Evolutionary conservation across 2,329 filamentous ascomycete species (phyloP), one percentile per base, ranked within the genome.

Genomic region (Nigrospora sphaerica): DNA sequence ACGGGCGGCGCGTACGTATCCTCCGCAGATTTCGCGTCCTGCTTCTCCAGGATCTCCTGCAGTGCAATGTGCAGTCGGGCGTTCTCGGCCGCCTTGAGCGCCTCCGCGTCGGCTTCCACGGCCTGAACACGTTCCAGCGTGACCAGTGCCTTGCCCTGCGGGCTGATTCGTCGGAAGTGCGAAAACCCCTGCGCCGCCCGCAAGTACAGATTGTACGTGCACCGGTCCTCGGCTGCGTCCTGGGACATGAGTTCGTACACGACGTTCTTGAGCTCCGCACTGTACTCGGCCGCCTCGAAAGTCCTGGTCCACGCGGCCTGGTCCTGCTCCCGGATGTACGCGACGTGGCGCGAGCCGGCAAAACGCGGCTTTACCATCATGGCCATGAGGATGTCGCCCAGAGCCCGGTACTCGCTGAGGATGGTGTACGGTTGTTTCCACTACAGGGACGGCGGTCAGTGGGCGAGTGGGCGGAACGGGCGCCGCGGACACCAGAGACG

Each of bases 341-440:
- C 53, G 19, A 46, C 14, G 12, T 45, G 37, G 11, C 32, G 32
- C 11, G 36, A 28, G 14, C 18, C 38, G 6, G 12, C 47, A 17
- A 33, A n/a, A 12, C n/a, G 10, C 6, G 58, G 56, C 34, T 45
- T 43, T n/a, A 60, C 34, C 61, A 63, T 63, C 60, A 63, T 62
- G 19, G 48, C 53, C 32, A 57, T 54, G 36, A 62, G 46, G 42
- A 62, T 52, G 47, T 62, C 58, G 16, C 57, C 61, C 6, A 62
- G 16, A 2, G 59, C 57, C 35, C 59, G 55, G 47, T 58, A 58
- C 46, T 62, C 61, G 44, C 56, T 62, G 42, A 59, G 39, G 17
- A 61, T 50, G 3, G 61, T 63, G 51, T 62, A 63, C 19, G 32
- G 42, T 17, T 12, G 36, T 13, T 19, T n/a, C 17, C 34, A 18